Conservation (phyloP, 2,329 filamentous ascomycete species). For the Colletotrichum tabaci region DNA sequence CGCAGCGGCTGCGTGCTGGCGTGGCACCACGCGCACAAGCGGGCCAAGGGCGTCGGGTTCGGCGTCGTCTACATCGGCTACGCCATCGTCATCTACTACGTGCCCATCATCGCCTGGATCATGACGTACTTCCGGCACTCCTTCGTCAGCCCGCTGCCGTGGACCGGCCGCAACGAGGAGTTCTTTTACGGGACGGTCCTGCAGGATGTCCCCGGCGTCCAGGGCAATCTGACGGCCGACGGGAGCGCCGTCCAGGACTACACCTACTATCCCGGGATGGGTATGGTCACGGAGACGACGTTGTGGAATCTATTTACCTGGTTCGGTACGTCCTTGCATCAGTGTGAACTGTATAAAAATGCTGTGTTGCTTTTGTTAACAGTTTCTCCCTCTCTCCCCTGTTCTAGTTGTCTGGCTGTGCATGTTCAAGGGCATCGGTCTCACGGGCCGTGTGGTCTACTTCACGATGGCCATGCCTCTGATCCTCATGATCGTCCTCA, state of each 20-base stretch:
- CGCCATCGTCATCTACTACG: constrained; percentile 68
- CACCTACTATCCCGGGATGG: constrained; percentile 58
- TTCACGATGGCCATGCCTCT: constrained; percentile 71
- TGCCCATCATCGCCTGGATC: constrained; percentile 68
- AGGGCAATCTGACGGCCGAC: constrained; percentile 50
- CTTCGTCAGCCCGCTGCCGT: constrained; percentile 67
- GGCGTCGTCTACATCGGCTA: constrained; percentile 65
- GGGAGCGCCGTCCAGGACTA: constrained; percentile 55
- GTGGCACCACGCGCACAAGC: constrained; percentile 63
- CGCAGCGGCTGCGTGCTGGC: constrained; percentile 66
- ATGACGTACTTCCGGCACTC: constrained; percentile 70
- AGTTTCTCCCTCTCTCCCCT: too few species aligned
- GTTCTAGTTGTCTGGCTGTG: constrained; percentile 65
- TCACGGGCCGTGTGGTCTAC: constrained; percentile 69
- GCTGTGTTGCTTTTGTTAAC: too few species aligned
- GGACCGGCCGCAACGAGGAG: constrained; percentile 60
- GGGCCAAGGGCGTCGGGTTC: constrained; percentile 66
- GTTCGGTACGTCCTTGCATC: constrained; percentile 51
- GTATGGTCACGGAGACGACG: constrained; percentile 66
- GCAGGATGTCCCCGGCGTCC: constrained; percentile 47
- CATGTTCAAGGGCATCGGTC: constrained; percentile 69
- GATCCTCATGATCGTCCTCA: constrained; percentile 66
- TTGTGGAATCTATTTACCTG: constrained; percentile 69
- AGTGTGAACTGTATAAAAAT: too few species aligned
- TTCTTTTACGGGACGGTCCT: constrained; percentile 49